Conservation (phyloP, 805 yeast genomes). For the Saturnispora bothae region DNA sequence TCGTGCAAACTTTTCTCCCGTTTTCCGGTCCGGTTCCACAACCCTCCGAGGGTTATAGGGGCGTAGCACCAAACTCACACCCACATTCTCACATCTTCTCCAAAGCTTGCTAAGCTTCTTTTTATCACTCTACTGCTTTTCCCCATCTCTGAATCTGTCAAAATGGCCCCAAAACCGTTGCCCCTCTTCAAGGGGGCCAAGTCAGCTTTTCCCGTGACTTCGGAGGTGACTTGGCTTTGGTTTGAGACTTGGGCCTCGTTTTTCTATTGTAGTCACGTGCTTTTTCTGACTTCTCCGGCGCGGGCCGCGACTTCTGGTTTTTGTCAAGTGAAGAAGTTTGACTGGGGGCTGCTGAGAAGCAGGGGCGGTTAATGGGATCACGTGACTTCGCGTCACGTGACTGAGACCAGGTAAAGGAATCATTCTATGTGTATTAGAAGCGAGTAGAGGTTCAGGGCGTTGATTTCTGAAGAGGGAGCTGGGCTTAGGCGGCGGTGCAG, state of each 20-base stretch:
- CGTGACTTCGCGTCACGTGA: neutral
- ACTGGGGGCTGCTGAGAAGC: constrained; percentile 16
- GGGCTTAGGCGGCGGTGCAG: neutral
- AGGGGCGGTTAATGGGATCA: too few relatives aligned
- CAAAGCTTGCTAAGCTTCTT: too few relatives aligned
- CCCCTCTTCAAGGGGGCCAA: neutral
- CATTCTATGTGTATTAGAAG: too few relatives aligned
- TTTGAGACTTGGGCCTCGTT: constrained; percentile 6
- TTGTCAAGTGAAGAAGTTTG: constrained; percentile 34
- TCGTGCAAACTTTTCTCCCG: neutral
- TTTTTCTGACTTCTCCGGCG: constrained; percentile 28
- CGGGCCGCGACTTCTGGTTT: constrained; percentile 41
- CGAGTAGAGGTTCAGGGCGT: too few relatives aligned
- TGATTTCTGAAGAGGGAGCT: too few relatives aligned
- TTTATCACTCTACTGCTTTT: too few relatives aligned
- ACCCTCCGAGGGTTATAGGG: too few relatives aligned
- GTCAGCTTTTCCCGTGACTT: neutral
- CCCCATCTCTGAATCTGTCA: neutral
- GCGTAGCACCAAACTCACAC: too few relatives aligned
- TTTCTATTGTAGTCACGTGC: constrained; percentile 31
- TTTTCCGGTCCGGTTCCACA: neutral
- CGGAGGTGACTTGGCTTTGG: neutral
- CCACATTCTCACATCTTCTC: too few relatives aligned
- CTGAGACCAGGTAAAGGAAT: constrained; percentile 4
- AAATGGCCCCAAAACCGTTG: neutral